Conservation (phyloP, 306 rosid genomes). For the Cicer arietinum region DNA sequence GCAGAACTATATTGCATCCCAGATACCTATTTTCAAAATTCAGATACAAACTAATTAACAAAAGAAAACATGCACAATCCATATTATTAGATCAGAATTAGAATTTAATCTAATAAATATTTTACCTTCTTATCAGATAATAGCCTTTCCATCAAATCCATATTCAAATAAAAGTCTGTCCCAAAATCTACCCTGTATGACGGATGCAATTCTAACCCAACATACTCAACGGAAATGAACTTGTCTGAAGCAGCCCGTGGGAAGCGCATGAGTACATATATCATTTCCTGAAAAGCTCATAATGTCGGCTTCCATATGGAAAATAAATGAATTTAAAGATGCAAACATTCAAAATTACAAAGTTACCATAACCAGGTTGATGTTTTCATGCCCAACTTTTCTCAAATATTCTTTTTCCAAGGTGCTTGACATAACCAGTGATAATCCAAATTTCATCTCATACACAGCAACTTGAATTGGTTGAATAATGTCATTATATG, state of each 20-base stretch:
- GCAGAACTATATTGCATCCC: constrained; percentile 57
- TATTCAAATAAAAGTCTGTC: constrained; percentile 54
- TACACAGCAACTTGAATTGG: constrained; percentile 90
- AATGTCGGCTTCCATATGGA: constrained; percentile 40
- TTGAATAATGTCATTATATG: constrained; percentile 73
- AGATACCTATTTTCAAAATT: constrained; percentile 59
- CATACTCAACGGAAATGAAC: constrained; percentile 51
- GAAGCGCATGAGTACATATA: constrained; percentile 76
- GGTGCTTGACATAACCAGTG: constrained; percentile 64
- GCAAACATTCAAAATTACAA: constrained; percentile 27
- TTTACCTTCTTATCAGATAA: constrained; percentile 49
- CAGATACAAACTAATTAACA: constrained; percentile 30
- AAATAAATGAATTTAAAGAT: constrained; percentile 28
- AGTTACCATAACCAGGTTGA: constrained; percentile 60
- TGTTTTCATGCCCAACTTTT: constrained; percentile 50
- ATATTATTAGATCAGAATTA: neutral
- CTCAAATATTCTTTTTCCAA: constrained; percentile 49
- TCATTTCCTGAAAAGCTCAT: constrained; percentile 61
- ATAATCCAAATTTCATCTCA: constrained; percentile 88
- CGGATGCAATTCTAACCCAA: constrained; percentile 46
- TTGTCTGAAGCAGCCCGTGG: constrained; percentile 63
- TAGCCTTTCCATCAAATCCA: constrained; percentile 58
- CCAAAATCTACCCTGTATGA: constrained; percentile 54
- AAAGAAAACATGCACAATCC: constrained; percentile 12
- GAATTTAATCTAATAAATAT: constrained; percentile 11